Conservation (phyloP, 2,329 filamentous ascomycete genomes). For the Ophiostoma angusticollis region DNA sequence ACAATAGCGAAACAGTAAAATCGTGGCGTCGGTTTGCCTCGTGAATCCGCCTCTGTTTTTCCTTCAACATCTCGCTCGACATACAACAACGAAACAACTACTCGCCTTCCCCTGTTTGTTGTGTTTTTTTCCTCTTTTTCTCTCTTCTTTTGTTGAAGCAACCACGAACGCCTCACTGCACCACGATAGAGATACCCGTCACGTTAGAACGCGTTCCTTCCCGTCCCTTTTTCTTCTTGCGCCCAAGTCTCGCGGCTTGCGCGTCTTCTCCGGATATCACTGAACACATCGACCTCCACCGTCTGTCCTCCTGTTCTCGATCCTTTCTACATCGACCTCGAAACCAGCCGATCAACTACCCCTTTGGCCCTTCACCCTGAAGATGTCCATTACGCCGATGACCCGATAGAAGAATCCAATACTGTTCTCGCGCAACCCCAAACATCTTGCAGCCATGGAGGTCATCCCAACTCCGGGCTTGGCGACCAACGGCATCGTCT, state of each 20-base stretch:
- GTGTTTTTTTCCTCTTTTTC: background rate
- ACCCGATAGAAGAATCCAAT: slow-evolving; percentile 9
- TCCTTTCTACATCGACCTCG: background rate
- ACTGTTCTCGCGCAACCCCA: background rate
- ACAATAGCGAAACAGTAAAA: too few relatives aligned
- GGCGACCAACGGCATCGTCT: slow-evolving; percentile 31
- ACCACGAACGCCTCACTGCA: background rate
- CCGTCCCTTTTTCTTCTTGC: background rate
- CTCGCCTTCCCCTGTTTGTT: background rate
- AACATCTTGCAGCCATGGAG: slow-evolving; percentile 32
- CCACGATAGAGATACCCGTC: slow-evolving; percentile 1
- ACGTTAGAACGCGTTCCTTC: slow-evolving; percentile 7
- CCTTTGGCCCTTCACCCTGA: background rate
- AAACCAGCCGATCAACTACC: background rate
- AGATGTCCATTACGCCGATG: slow-evolving; percentile 7
- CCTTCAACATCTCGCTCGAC: too few relatives aligned
- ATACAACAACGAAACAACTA: too few relatives aligned
- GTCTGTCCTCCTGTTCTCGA: background rate
- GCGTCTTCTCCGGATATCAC: background rate
- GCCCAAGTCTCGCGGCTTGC: background rate
- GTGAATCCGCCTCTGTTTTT: too few relatives aligned
- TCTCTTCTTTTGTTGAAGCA: too few relatives aligned
- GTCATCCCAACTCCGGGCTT: slow-evolving; percentile 32
- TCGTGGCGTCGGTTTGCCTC: too few relatives aligned
- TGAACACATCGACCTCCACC: too few relatives aligned